Base-by-base conservation (phyloP, 345 rosid species). In the Turnera subulata region DNA sequence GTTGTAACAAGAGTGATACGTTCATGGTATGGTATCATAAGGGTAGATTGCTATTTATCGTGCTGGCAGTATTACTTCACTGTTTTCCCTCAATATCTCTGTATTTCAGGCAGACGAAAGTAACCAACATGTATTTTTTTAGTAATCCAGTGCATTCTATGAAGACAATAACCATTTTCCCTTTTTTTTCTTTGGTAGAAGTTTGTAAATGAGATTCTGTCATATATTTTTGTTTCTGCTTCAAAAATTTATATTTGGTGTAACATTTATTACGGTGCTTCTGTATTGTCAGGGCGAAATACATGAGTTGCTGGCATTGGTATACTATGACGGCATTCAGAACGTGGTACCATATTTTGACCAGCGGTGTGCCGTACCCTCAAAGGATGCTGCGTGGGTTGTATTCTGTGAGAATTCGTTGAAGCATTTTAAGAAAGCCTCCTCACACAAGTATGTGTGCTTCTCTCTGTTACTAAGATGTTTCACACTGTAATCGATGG, bases 261-360 rank as follows among this genome's bases (percentile, higher is more conserved):
- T 22, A 15, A 22, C 55, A 32, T 49, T 24, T 14, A 72, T 64
- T 51, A 53, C 51, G 50, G 18, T 43, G 55, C 26, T 35, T 75
- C 73, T 74, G 23, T 69, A 49, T 58, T 73, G 70, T 59, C 73
- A 92, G 98, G 70, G 93, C 53, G 95, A 92, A 80, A 84, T 86
- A 73, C 97, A 86, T 40, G 97, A 92, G 80, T 67, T 86, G 63
- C 72, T 92, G 89, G 98, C 98, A 18, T 77, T 92, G 66, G 98
- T 92, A 49, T 86, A 83, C 83, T 92, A 92, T 72, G 98, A 92
- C 84, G 82, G 95, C 86, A 84, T 92, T 73, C 98, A 92, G 83
- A 86, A 84, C 69, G 98, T 92, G 73, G 98, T 89, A 37, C 98
- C 98, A 40, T 62, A 79, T 71, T 92, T 80, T 73, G 98, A 92